Base-by-base conservation (phyloP, 1,284 basidiomycete species). In the Somion occarium region DNA sequence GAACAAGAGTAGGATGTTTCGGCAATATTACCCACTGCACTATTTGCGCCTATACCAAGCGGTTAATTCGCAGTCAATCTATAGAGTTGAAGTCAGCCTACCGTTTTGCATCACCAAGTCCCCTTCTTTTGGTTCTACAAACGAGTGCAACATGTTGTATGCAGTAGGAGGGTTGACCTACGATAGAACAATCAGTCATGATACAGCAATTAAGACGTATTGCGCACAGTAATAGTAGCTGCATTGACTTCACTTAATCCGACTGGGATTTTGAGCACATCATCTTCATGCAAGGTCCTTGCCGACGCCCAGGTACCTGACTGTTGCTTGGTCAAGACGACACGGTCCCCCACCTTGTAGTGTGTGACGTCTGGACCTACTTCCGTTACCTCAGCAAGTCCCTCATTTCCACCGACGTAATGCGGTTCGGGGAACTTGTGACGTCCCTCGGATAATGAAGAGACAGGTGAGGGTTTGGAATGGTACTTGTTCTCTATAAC, bases 101-200 rank as follows among this genome's bases (percentile, higher is more conserved):
- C 88, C 91, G 57, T 93, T 93, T 62, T 93, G 91, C 18, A 92
- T 65, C 4, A 93, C 73, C 82, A 84, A 91, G 49, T 90, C 87
- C 0, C 81, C 86, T 46, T 74, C 69, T 49, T 78, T 58, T 41
- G 91, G 74, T 24, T 73, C 60, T 4, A 82, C 75, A 67, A 87
- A 92, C 48, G 88, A 79, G 27, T 74, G 74, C 4, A 93, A 75
- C 83, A 93, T 88, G 59, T 88, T 85, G 55, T 84, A 85, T 0
- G 91, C 91, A 1, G 91, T 91, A 0, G 90, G 76, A 2, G 88
- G 88, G 59, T 93, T 93, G 37, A 92, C 82, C 87, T 90, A 52
- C n/a, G 38, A 18, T 24, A 34, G 45, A 48, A 49, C 30, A 15
- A 34, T 34, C n/a, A 34, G 30, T 34, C 13, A 27, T 46, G 22